phyloP scores from a whole-genome alignment of 208 protist genomes.

The Acanthamoeba royreba region DNA sequence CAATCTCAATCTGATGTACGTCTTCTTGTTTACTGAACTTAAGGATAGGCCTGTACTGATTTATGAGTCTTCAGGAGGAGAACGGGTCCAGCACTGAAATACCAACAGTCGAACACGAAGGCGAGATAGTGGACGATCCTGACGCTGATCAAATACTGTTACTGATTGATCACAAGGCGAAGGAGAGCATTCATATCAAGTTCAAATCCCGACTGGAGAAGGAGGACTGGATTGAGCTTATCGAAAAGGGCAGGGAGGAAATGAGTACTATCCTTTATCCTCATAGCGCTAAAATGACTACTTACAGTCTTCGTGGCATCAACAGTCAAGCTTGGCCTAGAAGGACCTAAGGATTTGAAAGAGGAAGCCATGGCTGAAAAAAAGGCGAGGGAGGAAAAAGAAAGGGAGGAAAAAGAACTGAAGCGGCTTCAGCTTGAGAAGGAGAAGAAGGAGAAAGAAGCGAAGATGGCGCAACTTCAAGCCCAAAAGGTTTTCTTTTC shows the following conservation, averaged over 20 bases:
- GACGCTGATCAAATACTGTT: not conserved
- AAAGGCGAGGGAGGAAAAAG: not conserved
- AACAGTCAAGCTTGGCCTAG: not conserved
- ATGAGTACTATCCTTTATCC: not conserved
- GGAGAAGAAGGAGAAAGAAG: conserved; percentile 31
- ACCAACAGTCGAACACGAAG: not conserved
- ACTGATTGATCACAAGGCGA: not conserved
- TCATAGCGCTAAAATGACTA: not conserved
- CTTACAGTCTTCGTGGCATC: too few species aligned
- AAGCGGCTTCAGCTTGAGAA: not conserved
- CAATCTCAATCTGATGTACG: too few species aligned
- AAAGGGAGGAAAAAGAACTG: conserved; percentile 9
- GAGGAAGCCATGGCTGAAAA: not conserved
- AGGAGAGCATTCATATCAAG: not conserved
- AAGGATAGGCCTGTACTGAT: too few species aligned
- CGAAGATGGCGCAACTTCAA: conserved; percentile 13
- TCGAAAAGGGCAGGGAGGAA: not conserved
- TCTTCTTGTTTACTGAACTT: too few species aligned
- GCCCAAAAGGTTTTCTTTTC: not conserved
- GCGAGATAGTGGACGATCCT: not conserved
- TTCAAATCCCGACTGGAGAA: not conserved
- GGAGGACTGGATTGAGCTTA: not conserved
- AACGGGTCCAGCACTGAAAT: not conserved
- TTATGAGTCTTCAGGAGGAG: too few species aligned
- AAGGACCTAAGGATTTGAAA: conserved; percentile 17